Conservation (phyloP, 2,329 filamentous ascomycete genomes). For the Ophiostoma sp. region DNA sequence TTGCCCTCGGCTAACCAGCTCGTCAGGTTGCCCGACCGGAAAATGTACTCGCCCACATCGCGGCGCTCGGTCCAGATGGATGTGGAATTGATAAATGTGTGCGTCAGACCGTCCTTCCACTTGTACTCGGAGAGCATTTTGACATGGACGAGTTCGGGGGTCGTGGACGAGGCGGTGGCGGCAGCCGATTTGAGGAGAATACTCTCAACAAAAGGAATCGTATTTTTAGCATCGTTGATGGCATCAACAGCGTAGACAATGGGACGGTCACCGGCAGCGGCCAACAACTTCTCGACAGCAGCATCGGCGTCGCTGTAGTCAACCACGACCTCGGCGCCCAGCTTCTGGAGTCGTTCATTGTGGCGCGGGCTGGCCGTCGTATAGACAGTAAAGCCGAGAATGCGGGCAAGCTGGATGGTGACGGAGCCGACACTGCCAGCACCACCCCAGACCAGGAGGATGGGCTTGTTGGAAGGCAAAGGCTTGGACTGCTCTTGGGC, state of each 20-base stretch:
- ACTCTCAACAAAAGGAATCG: neutral
- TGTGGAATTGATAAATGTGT: neutral
- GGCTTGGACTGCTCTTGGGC: neutral
- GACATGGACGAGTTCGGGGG: neutral
- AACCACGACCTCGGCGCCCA: constrained; percentile 22
- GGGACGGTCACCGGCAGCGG: neutral
- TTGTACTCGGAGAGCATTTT: no score
- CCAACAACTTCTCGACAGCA: neutral
- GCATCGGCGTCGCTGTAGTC: constrained; percentile 23
- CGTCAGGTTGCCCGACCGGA: neutral
- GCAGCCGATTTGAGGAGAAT: neutral
- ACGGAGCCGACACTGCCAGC: neutral
- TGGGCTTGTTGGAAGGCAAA: neutral
- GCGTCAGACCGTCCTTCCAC: neutral
- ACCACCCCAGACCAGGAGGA: neutral
- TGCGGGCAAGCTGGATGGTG: constrained; percentile 21
- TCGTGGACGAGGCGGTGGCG: neutral
- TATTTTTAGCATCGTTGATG: neutral
- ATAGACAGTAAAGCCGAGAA: constrained; percentile 23
- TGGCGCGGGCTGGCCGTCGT: constrained; percentile 22
- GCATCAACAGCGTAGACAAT: neutral
- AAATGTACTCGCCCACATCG: neutral
- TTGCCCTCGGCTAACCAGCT: neutral
- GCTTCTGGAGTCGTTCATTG: constrained; percentile 21
- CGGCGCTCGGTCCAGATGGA: neutral